A percentile compares a stretch with the other conserved stretches of the same genome.
These are phyloP conservation scores for Aspergillus udagawae DNA, from an alignment of 2,329 filamentous ascomycete genomes.

Conservation along the genomic window DNA sequence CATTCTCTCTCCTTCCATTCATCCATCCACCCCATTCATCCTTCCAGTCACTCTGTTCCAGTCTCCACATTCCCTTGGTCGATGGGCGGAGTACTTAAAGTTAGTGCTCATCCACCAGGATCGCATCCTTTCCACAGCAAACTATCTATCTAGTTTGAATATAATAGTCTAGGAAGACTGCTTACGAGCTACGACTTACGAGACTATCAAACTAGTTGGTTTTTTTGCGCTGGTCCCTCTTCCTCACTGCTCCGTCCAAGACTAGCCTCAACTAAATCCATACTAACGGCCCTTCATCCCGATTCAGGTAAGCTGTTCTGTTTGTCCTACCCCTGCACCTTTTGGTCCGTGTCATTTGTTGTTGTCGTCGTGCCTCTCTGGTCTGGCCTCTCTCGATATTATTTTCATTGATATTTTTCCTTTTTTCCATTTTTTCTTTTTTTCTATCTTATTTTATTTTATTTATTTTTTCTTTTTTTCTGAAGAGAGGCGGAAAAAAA, in stretches of 20 bases:
- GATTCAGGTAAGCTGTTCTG: conserved; percentile 16
- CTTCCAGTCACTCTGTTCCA: background rate
- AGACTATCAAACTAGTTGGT: background rate
- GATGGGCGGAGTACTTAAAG: background rate
- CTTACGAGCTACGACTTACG: background rate
- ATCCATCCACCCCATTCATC: background rate
- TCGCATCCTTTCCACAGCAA: background rate
- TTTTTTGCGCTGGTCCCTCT: background rate
- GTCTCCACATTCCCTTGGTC: background rate
- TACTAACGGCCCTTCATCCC: conserved; percentile 19
- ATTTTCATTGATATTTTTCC: background rate
- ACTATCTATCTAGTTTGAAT: background rate
- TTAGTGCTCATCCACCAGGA: background rate
- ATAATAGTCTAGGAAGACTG: background rate
- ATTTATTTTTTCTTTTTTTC: no score
- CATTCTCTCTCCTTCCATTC: background rate
- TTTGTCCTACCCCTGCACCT: conserved; percentile 7
- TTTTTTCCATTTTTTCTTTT: conserved; percentile 6
- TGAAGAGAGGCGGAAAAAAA: background rate
- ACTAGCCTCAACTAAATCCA: conserved; percentile 8
- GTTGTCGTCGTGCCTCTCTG: background rate
- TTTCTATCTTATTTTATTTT: conserved; percentile 8
- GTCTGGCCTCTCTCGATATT: background rate
- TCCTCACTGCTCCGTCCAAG: background rate
- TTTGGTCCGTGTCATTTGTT: background rate